These are phyloP conservation scores for Apodospora peruviana DNA, from an alignment of 495 filamentous ascomycete species.

Conservation along the genomic window DNA sequence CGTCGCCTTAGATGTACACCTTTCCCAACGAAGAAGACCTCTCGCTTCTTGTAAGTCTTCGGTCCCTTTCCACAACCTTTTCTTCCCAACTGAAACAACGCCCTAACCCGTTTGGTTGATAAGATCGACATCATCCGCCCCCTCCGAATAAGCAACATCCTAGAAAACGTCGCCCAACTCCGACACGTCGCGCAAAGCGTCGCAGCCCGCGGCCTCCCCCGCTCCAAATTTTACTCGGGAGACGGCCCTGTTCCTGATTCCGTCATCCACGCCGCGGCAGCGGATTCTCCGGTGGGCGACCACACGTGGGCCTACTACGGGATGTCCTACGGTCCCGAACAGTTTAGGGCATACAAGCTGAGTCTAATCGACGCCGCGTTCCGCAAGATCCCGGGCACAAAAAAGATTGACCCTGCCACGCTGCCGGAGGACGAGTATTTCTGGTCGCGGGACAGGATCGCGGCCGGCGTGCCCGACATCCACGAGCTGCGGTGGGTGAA, in stretches of 20 bases:
- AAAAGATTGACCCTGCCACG: conserved; percentile 41
- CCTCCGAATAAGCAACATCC: conserved; percentile 42
- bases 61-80: neutral
- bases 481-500: conserved; percentile 51
- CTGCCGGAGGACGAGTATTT: conserved; percentile 30
- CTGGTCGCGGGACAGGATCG: conserved; percentile 21
- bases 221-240: conserved; percentile 38
- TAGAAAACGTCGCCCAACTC: conserved; percentile 53
- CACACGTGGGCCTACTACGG: conserved; percentile 54
- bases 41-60: conserved; percentile 24
- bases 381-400: conserved; percentile 36
- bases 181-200: conserved; percentile 47
- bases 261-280: conserved; percentile 29
- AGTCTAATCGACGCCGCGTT: conserved; percentile 43
- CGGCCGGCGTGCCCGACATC: conserved; percentile 40
- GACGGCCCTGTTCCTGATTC: conserved; percentile 33
- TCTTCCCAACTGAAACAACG: neutral
- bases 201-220: conserved; percentile 38
- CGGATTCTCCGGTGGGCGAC: conserved; percentile 35
- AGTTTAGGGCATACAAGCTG: conserved; percentile 38
- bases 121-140: conserved; percentile 46
- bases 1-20: conserved; percentile 42
- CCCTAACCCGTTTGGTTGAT: neutral
- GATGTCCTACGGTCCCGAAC: conserved; percentile 43
- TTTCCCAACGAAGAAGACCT: conserved; percentile 50